Conservation (phyloP, 345 rosid genomes). For the Salix dunnii region DNA sequence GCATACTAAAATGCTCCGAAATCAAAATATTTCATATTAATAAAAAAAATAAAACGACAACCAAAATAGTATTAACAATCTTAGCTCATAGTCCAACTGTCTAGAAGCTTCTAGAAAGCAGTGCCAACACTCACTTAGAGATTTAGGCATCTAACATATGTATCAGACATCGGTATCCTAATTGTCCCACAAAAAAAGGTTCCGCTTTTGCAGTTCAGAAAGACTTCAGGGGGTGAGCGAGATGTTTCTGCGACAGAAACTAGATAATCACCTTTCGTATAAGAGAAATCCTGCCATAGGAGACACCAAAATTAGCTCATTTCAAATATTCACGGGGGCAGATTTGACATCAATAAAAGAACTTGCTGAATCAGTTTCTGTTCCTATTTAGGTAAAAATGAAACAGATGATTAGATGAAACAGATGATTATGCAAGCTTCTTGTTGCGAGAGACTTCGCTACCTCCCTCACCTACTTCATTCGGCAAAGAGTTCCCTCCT, state of each 20-base stretch:
- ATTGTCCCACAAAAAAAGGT: constrained; percentile 60
- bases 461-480: constrained; percentile 43
- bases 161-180: constrained; percentile 90
- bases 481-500: constrained; percentile 36
- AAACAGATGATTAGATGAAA: too few species aligned
- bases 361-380: constrained; percentile 68
- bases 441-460: constrained; percentile 37
- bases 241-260: constrained; percentile 84
- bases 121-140: constrained; percentile 90
- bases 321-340: background rate
- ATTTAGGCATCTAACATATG: constrained; percentile 85
- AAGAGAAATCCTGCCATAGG: constrained; percentile 65
- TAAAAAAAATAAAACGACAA: too few species aligned
- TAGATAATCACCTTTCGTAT: constrained; percentile 78
- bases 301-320: background rate
- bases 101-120: constrained; percentile 90
- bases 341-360: background rate
- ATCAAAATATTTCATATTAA: too few species aligned
- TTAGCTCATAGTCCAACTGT: constrained; percentile 80
- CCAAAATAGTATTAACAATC: too few species aligned
- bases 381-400: constrained; percentile 71
- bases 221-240: constrained; percentile 79
- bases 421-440: constrained; percentile 28
- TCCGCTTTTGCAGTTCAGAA: constrained; percentile 60
- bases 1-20: too few species aligned